Evolutionary conservation across 2,329 filamentous ascomycete species (phyloP).

Genomic region (Aspergillus viridinutans): DNA sequence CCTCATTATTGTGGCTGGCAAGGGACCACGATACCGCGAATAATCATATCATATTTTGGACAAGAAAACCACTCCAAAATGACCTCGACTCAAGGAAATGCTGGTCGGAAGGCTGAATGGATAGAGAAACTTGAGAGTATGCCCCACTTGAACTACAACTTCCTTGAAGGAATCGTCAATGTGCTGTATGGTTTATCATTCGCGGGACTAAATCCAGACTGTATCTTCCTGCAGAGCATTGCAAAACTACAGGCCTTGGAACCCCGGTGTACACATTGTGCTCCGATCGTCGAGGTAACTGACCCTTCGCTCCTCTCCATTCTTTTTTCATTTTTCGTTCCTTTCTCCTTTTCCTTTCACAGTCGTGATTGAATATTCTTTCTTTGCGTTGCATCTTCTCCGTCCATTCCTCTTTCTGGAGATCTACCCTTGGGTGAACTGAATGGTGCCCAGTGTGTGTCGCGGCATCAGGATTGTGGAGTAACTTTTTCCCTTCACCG

Average conservation of each 20-base stretch:
- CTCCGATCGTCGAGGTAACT: constrained; percentile 67
- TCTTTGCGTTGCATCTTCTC: neutral
- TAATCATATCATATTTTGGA: neutral
- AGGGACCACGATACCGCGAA: neutral
- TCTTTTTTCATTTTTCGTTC: constrained; percentile 6
- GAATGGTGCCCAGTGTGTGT: constrained; percentile 11
- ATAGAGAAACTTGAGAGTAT: constrained; percentile 56
- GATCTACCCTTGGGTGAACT: constrained; percentile 10
- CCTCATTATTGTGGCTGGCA: constrained; percentile 4
- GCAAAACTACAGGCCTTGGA: constrained; percentile 50
- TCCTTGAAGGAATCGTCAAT: constrained; percentile 5
- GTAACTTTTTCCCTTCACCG: constrained; percentile 30
- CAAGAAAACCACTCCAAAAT: constrained; percentile 16
- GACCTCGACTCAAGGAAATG: constrained; percentile 21
- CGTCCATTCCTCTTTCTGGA: neutral
- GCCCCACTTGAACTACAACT: constrained; percentile 19
- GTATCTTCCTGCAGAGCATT: constrained; percentile 49
- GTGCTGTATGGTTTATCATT: constrained; percentile 2
- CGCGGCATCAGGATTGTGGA: constrained; percentile 24
- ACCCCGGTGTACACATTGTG: constrained; percentile 65
- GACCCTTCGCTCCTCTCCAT: constrained; percentile 8
- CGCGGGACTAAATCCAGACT: constrained; percentile 11
- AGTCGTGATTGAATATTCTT: neutral
- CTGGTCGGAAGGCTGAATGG: constrained; percentile 40
- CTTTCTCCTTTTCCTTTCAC: neutral